phyloP scores from a whole-genome alignment of 768 basidiomycete genomes.

The Cystoderma amianthinum region DNA sequence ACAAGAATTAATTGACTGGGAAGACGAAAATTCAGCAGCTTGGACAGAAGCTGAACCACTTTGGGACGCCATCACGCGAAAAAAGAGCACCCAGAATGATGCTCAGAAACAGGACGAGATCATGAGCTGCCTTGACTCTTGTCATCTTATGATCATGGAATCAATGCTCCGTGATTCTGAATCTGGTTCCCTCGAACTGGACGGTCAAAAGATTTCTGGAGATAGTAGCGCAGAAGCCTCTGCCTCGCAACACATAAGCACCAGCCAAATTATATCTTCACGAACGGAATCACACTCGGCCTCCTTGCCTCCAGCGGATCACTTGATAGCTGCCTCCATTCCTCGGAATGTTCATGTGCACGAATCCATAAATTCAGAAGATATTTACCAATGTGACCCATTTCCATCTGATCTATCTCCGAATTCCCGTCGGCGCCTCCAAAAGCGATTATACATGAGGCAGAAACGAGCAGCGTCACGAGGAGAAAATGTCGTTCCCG shows the following conservation, averaged over 20 bases:
- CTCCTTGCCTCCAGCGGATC: too few species aligned
- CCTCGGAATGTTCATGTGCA: too few species aligned
- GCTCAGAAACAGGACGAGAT: neutral
- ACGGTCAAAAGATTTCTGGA: neutral
- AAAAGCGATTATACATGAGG: conserved; percentile 69
- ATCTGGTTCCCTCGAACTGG: neutral
- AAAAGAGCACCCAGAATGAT: neutral
- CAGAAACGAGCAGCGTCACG: conserved; percentile 49
- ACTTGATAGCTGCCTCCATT: too few species aligned
- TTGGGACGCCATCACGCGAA: conserved; percentile 14
- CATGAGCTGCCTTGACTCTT: neutral
- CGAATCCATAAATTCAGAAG: too few species aligned
- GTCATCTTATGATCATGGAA: conserved; percentile 19
- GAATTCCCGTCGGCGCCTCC: conserved; percentile 14
- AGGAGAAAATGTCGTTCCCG: conserved; percentile 24
- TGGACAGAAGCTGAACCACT: conserved; percentile 18
- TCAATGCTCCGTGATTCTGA: conserved; percentile 11
- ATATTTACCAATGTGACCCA: neutral
- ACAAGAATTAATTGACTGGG: conserved; percentile 38
- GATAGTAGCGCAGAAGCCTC: too few species aligned
- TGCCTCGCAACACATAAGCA: neutral
- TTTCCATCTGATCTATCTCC: conserved; percentile 5
- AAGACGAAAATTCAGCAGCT: conserved; percentile 34
- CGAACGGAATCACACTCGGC: too few species aligned
- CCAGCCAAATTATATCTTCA: too few species aligned